Base-by-base conservation (phyloP, 106 monocot species). In the Dactylorhiza incarnata region DNA sequence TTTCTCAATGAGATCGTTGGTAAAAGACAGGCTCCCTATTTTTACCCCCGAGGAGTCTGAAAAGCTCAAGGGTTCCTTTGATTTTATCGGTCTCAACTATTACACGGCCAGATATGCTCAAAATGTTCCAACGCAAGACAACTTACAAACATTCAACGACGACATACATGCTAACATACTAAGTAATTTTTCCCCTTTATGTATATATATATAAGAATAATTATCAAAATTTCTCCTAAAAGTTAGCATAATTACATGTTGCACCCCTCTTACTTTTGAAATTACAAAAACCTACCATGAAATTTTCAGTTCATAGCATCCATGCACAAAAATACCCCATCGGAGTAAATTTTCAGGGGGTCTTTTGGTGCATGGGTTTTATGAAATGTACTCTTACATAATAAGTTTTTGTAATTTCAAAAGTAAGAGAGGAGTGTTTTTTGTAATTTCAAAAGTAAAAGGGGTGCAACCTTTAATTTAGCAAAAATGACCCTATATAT, bases 81-180 rank as follows among this genome's bases (percentile, higher is more conserved):
- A 49, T 76, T 76, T 76, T 17, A 75, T 75, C 23, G 75, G 75
- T 10, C 43, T 75, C 29, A 75, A 75, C 22, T 75, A 75, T 46
- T 75, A 75, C 58, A 75, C 61, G 4, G 43, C 75, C 5, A 19
- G 45, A 46, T 75, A 75, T 46, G 75, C 45, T 19, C 37, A 20
- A 3, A 14, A 20, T 49, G 8, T 47, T 48, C 14, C 66, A 46
- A 22, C 13, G 4, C 19, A n/a, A 19, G 6, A 7, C 11, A 43
- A 59, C 7, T 25, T 37, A 16, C 15, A n/a, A 10, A 43, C 17
- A 19, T 58, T 23, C 10, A 45, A 19, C 51, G 43, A 74, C 15
- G 75, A 75, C 15, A n/a, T 45, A n/a, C 17, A 45, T 44, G 46
- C 61, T 13, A 44, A 22, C 9, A 45, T 45, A 15, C 15, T 73